Evolutionary conservation across 495 filamentous ascomycete species (phyloP).

Genomic region (Pseudevernia furfuracea): DNA sequence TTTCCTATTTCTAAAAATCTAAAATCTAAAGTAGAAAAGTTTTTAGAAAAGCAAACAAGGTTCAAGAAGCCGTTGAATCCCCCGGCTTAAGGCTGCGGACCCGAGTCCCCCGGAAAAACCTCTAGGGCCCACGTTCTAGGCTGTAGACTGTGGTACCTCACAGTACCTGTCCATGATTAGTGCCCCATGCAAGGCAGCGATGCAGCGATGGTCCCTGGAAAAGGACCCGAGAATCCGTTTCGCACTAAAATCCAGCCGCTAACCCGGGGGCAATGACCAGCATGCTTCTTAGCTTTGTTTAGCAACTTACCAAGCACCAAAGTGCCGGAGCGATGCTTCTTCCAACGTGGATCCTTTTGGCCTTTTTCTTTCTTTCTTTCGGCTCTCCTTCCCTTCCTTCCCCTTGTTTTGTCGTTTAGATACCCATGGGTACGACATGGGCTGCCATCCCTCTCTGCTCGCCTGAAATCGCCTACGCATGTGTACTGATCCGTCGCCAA

Average conservation of each 20-base stretch:
- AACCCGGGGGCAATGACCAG: slow-evolving; percentile 12
- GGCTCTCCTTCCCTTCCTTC: no score
- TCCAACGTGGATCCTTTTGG: slow-evolving; percentile 9
- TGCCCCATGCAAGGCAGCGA: slow-evolving; percentile 8
- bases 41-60: neutral
- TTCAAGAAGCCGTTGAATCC: slow-evolving; percentile 6
- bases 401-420: neutral
- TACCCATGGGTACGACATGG: slow-evolving; percentile 6
- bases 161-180: neutral
- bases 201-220: slow-evolving; percentile 4
- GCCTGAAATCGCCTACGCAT: slow-evolving; percentile 8
- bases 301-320: neutral
- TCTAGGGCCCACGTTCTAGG: neutral
- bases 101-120: neutral
- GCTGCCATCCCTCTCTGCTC: slow-evolving; percentile 8
- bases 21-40: no score
- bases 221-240: slow-evolving; percentile 8
- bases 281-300: slow-evolving; percentile 1
- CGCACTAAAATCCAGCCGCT: slow-evolving; percentile 9
- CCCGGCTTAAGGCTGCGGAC: neutral
- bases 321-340: slow-evolving; percentile 9
- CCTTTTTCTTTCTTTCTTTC: no score
- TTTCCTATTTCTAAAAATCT: no score
- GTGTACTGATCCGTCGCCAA: neutral
- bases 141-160: neutral